These are phyloP conservation scores for Cyclocybe cylindracea DNA, from an alignment of 768 basidiomycete genomes.

Conservation along the genomic window DNA sequence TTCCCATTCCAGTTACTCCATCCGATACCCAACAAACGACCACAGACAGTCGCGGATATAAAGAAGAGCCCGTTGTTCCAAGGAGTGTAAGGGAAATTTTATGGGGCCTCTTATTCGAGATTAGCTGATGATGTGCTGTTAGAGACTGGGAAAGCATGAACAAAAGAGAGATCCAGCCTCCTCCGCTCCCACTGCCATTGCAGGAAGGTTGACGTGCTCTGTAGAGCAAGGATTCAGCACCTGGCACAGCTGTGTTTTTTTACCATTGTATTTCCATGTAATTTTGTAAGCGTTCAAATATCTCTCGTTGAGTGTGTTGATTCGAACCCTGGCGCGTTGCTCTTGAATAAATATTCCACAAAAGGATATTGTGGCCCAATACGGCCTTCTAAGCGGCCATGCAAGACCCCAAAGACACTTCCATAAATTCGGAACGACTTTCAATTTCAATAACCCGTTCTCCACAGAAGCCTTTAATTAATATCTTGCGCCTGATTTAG, in stretches of 20 bases:
- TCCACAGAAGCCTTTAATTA: too few species aligned
- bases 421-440: too few species aligned
- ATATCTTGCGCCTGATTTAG: too few species aligned
- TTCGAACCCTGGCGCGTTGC: too few species aligned
- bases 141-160: conserved; percentile 25
- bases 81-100: conserved; percentile 16
- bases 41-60: conserved; percentile 18
- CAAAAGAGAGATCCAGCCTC: conserved; percentile 17
- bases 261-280: background rate
- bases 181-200: conserved; percentile 20
- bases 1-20: background rate
- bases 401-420: too few species aligned
- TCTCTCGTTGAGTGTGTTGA: too few species aligned
- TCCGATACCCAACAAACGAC: conserved; percentile 13
- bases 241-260: background rate
- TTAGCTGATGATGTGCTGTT: background rate
- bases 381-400: too few species aligned
- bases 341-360: too few species aligned
- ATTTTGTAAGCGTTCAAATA: background rate
- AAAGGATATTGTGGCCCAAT: too few species aligned
- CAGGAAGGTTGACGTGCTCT: conserved; percentile 11
- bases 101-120: background rate
- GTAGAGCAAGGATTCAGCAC: too few species aligned
- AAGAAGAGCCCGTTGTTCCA: conserved; percentile 20
- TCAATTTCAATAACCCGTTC: too few species aligned